A percentile compares a stretch with the other conserved stretches of the same genome.
phyloP scores from a whole-genome alignment of 805 yeast genomes.

The Peterozyma toletana region DNA sequence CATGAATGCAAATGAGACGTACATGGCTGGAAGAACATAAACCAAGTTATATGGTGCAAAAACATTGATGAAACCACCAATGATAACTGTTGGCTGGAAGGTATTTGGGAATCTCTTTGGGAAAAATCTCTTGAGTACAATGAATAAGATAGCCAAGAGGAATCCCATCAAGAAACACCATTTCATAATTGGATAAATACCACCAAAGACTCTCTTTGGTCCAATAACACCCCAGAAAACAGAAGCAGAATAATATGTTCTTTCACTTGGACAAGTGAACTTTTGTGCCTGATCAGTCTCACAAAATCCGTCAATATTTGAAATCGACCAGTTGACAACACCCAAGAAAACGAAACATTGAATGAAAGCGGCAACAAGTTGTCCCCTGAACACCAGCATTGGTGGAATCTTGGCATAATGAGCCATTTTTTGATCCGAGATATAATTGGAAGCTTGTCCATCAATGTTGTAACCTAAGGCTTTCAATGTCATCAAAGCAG shows the following conservation, averaged over 20 bases:
- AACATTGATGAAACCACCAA: constrained; percentile 40
- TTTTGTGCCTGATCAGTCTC: constrained; percentile 25
- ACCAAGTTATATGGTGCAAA: constrained; percentile 47
- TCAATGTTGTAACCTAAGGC: constrained; percentile 53
- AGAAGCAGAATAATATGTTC: constrained; percentile 42
- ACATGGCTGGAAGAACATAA: constrained; percentile 35
- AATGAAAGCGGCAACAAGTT: constrained; percentile 23
- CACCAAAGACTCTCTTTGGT: constrained; percentile 20
- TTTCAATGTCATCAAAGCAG: constrained; percentile 44
- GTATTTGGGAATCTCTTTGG: constrained; percentile 20
- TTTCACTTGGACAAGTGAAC: constrained; percentile 31
- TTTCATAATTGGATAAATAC: constrained; percentile 52
- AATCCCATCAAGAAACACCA: constrained; percentile 46
- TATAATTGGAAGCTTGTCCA: constrained; percentile 56
- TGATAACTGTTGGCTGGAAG: constrained; percentile 43
- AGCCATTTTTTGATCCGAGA: constrained; percentile 47
- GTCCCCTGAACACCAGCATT: constrained; percentile 45
- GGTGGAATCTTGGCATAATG: constrained; percentile 58
- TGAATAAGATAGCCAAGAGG: constrained; percentile 23
- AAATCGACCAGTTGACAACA: constrained; percentile 27
- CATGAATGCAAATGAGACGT: constrained; percentile 34
- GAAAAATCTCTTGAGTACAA: constrained; percentile 18
- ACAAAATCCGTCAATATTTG: constrained; percentile 27
- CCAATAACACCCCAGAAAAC: constrained; percentile 9
- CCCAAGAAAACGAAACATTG: constrained; percentile 23